phyloP scores from a whole-genome alignment of 495 filamentous ascomycete species.

The Penicillium fimorum region DNA sequence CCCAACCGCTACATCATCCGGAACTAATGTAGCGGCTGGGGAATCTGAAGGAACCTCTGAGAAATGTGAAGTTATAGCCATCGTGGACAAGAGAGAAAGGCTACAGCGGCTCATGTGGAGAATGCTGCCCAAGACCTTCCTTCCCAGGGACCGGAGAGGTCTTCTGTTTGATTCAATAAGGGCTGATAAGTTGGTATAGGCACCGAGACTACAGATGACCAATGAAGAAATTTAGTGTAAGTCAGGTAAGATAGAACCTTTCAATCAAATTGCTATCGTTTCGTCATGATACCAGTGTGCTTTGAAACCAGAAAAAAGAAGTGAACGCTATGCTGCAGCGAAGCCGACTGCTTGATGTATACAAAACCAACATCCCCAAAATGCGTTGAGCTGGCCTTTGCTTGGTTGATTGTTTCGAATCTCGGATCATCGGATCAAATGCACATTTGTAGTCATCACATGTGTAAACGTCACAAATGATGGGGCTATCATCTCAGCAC shows the following conservation, averaged over 20 bases:
- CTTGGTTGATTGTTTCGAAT: neutral
- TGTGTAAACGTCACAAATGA: neutral
- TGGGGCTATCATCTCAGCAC: neutral
- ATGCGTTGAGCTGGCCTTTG: neutral
- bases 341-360: slow-evolving; percentile 10
- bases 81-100: slow-evolving; percentile 15
- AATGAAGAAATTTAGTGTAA: neutral
- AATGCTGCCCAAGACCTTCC: neutral
- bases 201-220: neutral
- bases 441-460: neutral
- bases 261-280: slow-evolving; percentile 4
- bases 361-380: neutral
- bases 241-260: neutral
- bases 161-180: slow-evolving; percentile 2
- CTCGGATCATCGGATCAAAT: neutral
- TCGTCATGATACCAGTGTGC: slow-evolving; percentile 4
- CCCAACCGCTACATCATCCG: too few relatives aligned
- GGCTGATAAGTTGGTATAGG: too few relatives aligned
- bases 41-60: slow-evolving; percentile 24
- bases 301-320: neutral
- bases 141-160: slow-evolving; percentile 2
- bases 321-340: slow-evolving; percentile 14
- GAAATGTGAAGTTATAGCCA: slow-evolving; percentile 20
- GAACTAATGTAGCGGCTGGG: slow-evolving; percentile 35
- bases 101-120: slow-evolving; percentile 9